A percentile compares a stretch with the other conserved stretches of the same genome.
These are phyloP conservation scores for Pichia heedii DNA, from an alignment of 805 yeast genomes.

Conservation along the genomic window DNA sequence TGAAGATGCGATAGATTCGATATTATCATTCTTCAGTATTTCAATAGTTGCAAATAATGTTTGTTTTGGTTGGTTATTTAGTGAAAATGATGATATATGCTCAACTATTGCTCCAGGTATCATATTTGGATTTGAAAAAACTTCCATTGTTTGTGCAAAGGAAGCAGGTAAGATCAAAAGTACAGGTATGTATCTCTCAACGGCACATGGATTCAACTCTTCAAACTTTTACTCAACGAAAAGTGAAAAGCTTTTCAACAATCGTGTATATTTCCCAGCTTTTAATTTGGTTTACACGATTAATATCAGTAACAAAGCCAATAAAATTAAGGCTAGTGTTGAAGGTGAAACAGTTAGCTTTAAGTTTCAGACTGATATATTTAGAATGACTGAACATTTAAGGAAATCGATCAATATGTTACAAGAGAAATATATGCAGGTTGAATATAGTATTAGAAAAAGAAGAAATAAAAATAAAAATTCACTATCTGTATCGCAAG, in stretches of 20 bases:
- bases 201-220: constrained; percentile 53
- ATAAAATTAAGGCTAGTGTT: constrained; percentile 36
- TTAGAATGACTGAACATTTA: constrained; percentile 44
- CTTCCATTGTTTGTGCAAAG: constrained; percentile 56
- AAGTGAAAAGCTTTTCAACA: constrained; percentile 39
- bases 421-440: constrained; percentile 20
- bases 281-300: constrained; percentile 49
- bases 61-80: constrained; percentile 75
- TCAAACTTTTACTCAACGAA: constrained; percentile 35
- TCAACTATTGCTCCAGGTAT: constrained; percentile 44
- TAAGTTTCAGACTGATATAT: constrained; percentile 47
- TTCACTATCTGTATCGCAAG: too few species aligned
- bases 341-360: constrained; percentile 67
- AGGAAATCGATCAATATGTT: constrained; percentile 35
- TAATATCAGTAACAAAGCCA: constrained; percentile 15
- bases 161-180: constrained; percentile 59
- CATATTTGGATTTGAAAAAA: constrained; percentile 67
- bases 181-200: constrained; percentile 59
- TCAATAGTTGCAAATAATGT: constrained; percentile 55
- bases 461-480: neutral
- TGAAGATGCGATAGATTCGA: constrained; percentile 12
- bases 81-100: constrained; percentile 15
- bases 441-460: constrained; percentile 4
- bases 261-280: constrained; percentile 60
- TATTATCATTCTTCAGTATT: constrained; percentile 37